Evolutionary conservation across 2,329 filamentous ascomycete species (phyloP), one percentile per base, ranked within the genome.

Genomic region (Sporothrix inflata): DNA sequence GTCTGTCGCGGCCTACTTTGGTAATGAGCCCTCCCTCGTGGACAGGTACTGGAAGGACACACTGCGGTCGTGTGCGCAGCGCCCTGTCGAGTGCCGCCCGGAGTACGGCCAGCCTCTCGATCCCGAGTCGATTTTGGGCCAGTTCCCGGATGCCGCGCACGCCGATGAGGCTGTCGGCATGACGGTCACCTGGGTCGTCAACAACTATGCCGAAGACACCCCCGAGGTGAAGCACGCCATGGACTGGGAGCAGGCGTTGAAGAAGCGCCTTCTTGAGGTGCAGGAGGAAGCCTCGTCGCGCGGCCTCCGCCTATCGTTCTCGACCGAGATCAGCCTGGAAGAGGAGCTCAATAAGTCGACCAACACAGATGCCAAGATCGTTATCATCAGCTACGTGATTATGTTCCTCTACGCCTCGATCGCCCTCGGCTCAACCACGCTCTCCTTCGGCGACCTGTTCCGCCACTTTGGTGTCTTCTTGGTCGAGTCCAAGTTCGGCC

Each of bases 331-430:
- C 81, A 98, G 94, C 80, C 84, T 99, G 74, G 95, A 98, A 80
- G 88, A 98, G 79, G 96, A 99, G 79, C 86, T 99, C 72, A 99
- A 98, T 84, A 97, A 98, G 83, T 97, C 94, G 49, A 98, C 94
- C 67, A 99, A 99, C 81, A 98, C 96, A 0, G 96, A 99, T 81
- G 97, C 95, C 60, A 98, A 95, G 81, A 99, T 99, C 77, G 90
- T 99, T 30, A 89, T 95, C 70, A 91, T 99, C 82, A 98, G 95
- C 85, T 99, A 99, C 82, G 87, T 98, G 75, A 93, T 98, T 84
- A 99, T 99, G 96, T 99, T 99, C 82, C 83, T 99, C 74, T 99
- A 99, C 79, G 96, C 94, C 4, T 98, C 95, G 6, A 83, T 99
- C 70, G 94, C 96, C 0, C 86, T 99, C 0, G 96, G 96, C 0